Base-by-base conservation (phyloP, 495 filamentous ascomycete genomes). In the Xylaria scruposa region DNA sequence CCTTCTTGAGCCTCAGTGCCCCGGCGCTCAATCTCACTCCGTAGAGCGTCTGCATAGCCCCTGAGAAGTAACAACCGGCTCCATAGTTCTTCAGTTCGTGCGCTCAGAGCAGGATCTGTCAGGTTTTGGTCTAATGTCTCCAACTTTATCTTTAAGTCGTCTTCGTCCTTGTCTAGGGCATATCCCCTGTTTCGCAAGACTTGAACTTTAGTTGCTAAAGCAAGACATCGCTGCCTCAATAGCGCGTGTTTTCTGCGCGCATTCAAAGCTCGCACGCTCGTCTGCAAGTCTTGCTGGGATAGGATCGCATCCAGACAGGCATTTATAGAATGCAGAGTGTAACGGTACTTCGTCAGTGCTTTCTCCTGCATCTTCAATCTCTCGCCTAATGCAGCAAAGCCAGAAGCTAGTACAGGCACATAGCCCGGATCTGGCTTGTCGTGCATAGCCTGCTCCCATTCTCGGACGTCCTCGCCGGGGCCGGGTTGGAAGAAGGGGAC, bases 61-160 rank as follows among this genome's bases (percentile, higher is more conserved):
- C 93, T 85, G 46, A 98, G 89, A 33, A 91, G 91, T 67, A 97
- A 88, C 88, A 99, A 91, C 42, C 97, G 86, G 46, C 96, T 97
- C 96, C 96, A 99, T 62, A 99, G 92, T 84, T 99, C 96, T 81
- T 99, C 96, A 65, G 90, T 90, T 68, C 94, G 84, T 5, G 94
- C 95, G 63, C 86, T 91, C 58, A 97, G 84, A 21, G 90, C 91
- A 2, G 97, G 95, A 82, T 99, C 97, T 67, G 91, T 91, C 19
- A 95, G 88, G 21, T 81, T 82, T 73, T 88, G 89, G 77, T 97
- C 93, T 73, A 99, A 85, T 60, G 85, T 82, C 58, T 89, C 77
- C 42, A 99, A 85, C 81, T 96, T 94, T 81, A 92, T 92, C 85
- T 92, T 93, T 68, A 99, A 81, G 73, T 92, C 90, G 79, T 99